These are phyloP conservation scores for Tolypocladium tropicale DNA, from an alignment of 2,329 filamentous ascomycete species.

Conservation along the genomic window DNA sequence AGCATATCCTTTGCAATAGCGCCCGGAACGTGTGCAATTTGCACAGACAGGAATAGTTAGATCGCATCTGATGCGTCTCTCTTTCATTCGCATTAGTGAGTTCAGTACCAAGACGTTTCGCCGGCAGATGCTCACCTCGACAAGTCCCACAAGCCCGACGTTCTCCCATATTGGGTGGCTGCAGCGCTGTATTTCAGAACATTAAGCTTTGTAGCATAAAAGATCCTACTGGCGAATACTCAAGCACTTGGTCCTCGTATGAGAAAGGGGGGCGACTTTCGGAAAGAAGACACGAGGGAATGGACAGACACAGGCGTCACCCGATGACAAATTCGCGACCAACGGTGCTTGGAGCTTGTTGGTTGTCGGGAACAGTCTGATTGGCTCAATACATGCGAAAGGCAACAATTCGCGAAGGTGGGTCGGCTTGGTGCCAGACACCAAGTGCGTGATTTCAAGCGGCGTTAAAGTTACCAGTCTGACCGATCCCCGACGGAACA, in stretches of 20 bases:
- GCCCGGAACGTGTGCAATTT: not conserved
- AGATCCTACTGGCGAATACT: not conserved
- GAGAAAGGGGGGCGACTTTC: not conserved
- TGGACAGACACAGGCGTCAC: not conserved
- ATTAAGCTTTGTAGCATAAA: not conserved
- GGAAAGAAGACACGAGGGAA: not conserved
- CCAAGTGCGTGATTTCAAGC: too few species aligned
- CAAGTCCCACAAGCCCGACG: not conserved
- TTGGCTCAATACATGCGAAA: not conserved
- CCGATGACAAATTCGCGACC: not conserved
- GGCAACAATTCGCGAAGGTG: not conserved
- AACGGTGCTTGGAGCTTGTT: not conserved
- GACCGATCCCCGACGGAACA: not conserved
- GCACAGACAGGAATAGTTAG: not conserved
- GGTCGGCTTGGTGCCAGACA: too few species aligned
- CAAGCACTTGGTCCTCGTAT: not conserved
- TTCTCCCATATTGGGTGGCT: not conserved
- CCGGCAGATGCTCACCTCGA: not conserved
- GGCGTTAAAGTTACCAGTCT: not conserved
- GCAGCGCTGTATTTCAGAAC: not conserved
- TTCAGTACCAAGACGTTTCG: not conserved
- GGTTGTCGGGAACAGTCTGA: not conserved
- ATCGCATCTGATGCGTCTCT: not conserved
- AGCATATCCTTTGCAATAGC: not conserved
- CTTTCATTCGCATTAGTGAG: not conserved